Evolutionary conservation across 805 yeast genomes (phyloP).

Genomic region (Saturnispora sekii): DNA sequence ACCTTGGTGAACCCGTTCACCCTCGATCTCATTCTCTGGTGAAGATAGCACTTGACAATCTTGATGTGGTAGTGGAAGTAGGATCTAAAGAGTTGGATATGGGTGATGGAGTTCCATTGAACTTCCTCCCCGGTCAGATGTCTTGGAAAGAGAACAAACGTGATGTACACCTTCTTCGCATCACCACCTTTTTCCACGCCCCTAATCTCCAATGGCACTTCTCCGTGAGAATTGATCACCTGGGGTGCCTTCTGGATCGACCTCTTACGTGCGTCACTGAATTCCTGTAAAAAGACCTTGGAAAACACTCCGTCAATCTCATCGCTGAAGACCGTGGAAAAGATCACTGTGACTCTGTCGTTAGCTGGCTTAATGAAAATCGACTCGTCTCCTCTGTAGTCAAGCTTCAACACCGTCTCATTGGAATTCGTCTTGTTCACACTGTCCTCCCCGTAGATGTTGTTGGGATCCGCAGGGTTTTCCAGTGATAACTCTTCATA

Average conservation of each 20-base stretch:
- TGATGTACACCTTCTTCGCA: constrained; percentile 35
- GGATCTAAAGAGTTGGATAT: constrained; percentile 85
- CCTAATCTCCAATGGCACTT: constrained; percentile 85
- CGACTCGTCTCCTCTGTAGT: constrained; percentile 89
- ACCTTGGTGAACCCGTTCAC: constrained; percentile 92
- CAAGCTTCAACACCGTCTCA: constrained; percentile 55
- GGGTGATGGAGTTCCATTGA: constrained; percentile 81
- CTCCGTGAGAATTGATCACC: constrained; percentile 80
- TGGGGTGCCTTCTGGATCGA: constrained; percentile 98
- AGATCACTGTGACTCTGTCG: constrained; percentile 94
- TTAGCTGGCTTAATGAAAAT: constrained; percentile 85
- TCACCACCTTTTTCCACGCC: constrained; percentile 29
- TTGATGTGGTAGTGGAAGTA: constrained; percentile 98
- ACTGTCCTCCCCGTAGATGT: constrained; percentile 32
- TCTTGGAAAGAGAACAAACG: constrained; percentile 74
- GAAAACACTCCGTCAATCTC: constrained; percentile 93
- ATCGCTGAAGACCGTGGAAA: constrained; percentile 89
- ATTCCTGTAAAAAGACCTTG: constrained; percentile 83
- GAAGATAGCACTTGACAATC: constrained; percentile 97
- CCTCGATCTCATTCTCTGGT: constrained; percentile 94
- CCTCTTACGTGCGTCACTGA: constrained; percentile 91
- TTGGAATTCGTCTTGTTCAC: constrained; percentile 27
- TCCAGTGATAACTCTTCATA: constrained; percentile 55
- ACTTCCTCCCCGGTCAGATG: constrained; percentile 52
- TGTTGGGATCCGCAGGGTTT: constrained; percentile 30